A percentile compares a stretch with the other conserved stretches of the same genome.
These are phyloP conservation scores for Dorcoceras hygrometricum DNA, from an alignment of 257 asterid genomes.

Conservation along the genomic window DNA sequence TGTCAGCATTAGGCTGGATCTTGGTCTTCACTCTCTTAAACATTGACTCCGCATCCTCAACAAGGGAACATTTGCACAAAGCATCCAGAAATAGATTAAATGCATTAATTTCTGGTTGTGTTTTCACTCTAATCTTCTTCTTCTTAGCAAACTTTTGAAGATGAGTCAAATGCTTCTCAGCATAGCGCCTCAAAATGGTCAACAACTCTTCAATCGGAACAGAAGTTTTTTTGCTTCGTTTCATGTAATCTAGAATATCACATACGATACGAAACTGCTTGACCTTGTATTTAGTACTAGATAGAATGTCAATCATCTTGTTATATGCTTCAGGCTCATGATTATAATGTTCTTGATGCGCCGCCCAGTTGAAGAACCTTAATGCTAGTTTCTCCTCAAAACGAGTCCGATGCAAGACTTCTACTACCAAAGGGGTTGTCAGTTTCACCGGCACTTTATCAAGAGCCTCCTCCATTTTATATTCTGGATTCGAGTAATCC, in stretches of 20 bases:
- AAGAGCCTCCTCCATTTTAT: constrained; percentile 77
- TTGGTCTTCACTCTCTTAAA: constrained; percentile 52
- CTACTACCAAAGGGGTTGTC: constrained; percentile 69
- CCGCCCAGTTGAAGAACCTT: constrained; percentile 88
- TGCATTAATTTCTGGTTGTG: constrained; percentile 83
- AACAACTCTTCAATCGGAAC: constrained; percentile 73
- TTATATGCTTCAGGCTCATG: constrained; percentile 78
- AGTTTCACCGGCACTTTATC: constrained; percentile 49
- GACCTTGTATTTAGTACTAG: constrained; percentile 82
- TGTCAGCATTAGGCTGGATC: constrained; percentile 69
- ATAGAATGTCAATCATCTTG: constrained; percentile 75
- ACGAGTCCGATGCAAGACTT: constrained; percentile 58
- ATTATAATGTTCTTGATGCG: constrained; percentile 54
- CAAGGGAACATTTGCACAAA: constrained; percentile 83
- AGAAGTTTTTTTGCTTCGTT: constrained; percentile 48
- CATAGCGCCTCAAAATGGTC: constrained; percentile 55
- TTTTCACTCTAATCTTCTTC: constrained; percentile 84
- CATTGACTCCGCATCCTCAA: constrained; percentile 82
- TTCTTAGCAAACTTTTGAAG: constrained; percentile 83
- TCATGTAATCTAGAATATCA: constrained; percentile 85
- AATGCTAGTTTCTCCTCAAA: constrained; percentile 79
- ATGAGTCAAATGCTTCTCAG: constrained; percentile 78
- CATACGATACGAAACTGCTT: constrained; percentile 83
- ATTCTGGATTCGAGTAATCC: constrained; percentile 61
- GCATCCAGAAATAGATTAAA: constrained; percentile 80